phyloP scores from a whole-genome alignment of 2,329 filamentous ascomycete genomes.

The Colletotrichum graminicola region DNA sequence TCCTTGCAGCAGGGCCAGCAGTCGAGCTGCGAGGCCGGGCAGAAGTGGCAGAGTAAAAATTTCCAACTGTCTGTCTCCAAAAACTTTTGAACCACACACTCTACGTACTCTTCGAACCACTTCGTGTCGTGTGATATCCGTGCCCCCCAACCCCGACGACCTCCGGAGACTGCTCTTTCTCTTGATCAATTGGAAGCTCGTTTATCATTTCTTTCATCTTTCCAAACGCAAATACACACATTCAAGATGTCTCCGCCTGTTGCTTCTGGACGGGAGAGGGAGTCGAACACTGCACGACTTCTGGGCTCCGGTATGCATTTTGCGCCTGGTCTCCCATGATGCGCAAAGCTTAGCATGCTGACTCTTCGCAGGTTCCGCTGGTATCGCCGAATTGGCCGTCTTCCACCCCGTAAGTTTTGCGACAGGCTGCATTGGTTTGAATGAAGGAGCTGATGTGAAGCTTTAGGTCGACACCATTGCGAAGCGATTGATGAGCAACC shows the following conservation, averaged over 20 bases:
- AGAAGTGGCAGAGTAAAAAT: slow-evolving; percentile 38
- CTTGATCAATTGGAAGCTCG: slow-evolving; percentile 20
- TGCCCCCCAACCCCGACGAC: slow-evolving; percentile 29
- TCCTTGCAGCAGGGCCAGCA: slow-evolving; percentile 37
- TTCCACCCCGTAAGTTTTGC: slow-evolving; percentile 81
- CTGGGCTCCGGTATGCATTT: slow-evolving; percentile 82
- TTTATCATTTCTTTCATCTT: slow-evolving; percentile 8
- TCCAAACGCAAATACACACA: slow-evolving; percentile 18
- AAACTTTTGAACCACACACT: slow-evolving; percentile 27
- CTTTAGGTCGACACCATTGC: slow-evolving; percentile 93
- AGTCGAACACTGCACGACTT: slow-evolving; percentile 89
- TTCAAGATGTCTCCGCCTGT: slow-evolving; percentile 70
- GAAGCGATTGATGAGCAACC: slow-evolving; percentile 99
- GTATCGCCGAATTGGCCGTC: slow-evolving; percentile 91
- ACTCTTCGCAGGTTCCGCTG: slow-evolving; percentile 79
- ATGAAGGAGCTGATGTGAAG: slow-evolving; percentile 16
- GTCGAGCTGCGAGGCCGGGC: slow-evolving; percentile 40
- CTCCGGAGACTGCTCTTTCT: slow-evolving; percentile 13
- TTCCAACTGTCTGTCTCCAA: slow-evolving; percentile 35
- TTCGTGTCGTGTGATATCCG: slow-evolving; percentile 17
- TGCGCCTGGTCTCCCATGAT: not conserved
- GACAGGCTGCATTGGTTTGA: not conserved
- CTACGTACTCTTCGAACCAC: slow-evolving; percentile 19
- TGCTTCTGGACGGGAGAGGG: slow-evolving; percentile 71
- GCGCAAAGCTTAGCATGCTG: slow-evolving; percentile 28